A percentile compares a stretch with the other conserved stretches of the same genome.
These are phyloP conservation scores for Trematosphaeria pertusa DNA, from an alignment of 2,329 filamentous ascomycete genomes.

Conservation along the genomic window DNA sequence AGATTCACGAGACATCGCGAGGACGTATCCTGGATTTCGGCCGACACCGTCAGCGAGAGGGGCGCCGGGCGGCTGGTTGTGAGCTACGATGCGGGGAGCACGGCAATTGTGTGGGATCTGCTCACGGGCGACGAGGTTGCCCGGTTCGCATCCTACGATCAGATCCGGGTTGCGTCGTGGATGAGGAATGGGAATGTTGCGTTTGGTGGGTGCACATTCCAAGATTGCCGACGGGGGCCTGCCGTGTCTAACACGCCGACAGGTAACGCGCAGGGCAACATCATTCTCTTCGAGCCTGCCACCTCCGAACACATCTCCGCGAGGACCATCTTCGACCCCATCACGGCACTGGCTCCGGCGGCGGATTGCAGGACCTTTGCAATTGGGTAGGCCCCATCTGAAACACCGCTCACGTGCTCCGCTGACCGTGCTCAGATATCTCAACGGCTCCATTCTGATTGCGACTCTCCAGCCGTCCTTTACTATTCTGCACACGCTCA, in stretches of 20 bases:
- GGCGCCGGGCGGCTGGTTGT: constrained; percentile 86
- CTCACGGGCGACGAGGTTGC: constrained; percentile 89
- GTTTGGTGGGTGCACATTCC: constrained; percentile 74
- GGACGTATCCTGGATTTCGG: constrained; percentile 81
- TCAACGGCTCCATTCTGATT: constrained; percentile 92
- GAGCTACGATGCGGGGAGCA: constrained; percentile 90
- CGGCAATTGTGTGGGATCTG: constrained; percentile 95
- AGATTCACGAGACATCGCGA: constrained; percentile 84
- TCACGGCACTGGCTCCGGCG: constrained; percentile 90
- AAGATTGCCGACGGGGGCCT: constrained; percentile 9
- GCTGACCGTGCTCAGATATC: constrained; percentile 68
- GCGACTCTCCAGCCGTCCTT: constrained; percentile 90
- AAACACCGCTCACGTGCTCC: constrained; percentile 1
- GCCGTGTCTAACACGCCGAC: constrained; percentile 18
- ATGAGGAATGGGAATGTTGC: constrained; percentile 97
- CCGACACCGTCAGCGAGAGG: constrained; percentile 89
- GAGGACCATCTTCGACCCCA: constrained; percentile 90
- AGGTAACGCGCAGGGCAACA: constrained; percentile 92
- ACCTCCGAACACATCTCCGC: constrained; percentile 92
- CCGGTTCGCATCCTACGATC: constrained; percentile 90
- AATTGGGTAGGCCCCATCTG: constrained; percentile 72
- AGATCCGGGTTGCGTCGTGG: constrained; percentile 85
- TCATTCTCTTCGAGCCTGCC: constrained; percentile 92
- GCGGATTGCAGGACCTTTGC: constrained; percentile 93
- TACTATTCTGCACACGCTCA: constrained; percentile 91